Evolutionary conservation across 2,329 filamentous ascomycete species (phyloP).

Genomic region (Apiospora rasikravindrae): DNA sequence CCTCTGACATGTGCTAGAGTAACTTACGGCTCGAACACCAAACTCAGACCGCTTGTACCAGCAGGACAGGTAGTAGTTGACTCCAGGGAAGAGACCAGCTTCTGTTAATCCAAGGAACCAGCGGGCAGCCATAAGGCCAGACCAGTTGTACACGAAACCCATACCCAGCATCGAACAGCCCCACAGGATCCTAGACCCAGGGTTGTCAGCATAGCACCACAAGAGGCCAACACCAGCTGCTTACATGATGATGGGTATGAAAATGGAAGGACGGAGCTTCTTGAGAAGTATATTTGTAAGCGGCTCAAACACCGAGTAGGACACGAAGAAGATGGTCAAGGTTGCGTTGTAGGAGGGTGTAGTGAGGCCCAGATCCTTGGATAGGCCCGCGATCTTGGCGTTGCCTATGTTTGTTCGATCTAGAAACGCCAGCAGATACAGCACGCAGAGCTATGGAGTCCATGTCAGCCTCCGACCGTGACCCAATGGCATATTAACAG

Average conservation of each 20-base stretch:
- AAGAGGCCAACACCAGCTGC: constrained; percentile 33
- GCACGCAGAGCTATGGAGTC: constrained; percentile 60
- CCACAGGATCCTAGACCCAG: constrained; percentile 60
- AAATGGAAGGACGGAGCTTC: constrained; percentile 74
- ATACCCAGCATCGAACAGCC: constrained; percentile 72
- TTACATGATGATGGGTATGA: constrained; percentile 82
- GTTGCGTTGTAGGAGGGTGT: constrained; percentile 73
- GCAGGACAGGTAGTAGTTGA: constrained; percentile 81
- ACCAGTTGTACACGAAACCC: constrained; percentile 68
- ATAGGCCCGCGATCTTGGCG: constrained; percentile 64
- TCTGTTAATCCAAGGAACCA: constrained; percentile 78
- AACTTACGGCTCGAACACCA: constrained; percentile 68
- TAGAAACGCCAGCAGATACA: constrained; percentile 78
- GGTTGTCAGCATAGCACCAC: constrained; percentile 29
- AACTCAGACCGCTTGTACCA: constrained; percentile 86
- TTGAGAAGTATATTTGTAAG: constrained; percentile 84
- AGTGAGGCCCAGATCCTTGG: constrained; percentile 64
- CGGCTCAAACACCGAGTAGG: constrained; percentile 80
- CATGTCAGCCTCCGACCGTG: constrained; percentile 32
- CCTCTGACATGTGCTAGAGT: constrained; percentile 6
- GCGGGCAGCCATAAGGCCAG: constrained; percentile 68
- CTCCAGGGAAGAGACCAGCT: constrained; percentile 76
- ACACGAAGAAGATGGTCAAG: constrained; percentile 85
- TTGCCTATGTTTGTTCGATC: constrained; percentile 78
- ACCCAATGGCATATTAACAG: background rate